A percentile compares a stretch with the other conserved stretches of the same genome.
These are phyloP conservation scores for Geosmithia putterillii DNA, from an alignment of 2,329 filamentous ascomycete species.

Conservation along the genomic window DNA sequence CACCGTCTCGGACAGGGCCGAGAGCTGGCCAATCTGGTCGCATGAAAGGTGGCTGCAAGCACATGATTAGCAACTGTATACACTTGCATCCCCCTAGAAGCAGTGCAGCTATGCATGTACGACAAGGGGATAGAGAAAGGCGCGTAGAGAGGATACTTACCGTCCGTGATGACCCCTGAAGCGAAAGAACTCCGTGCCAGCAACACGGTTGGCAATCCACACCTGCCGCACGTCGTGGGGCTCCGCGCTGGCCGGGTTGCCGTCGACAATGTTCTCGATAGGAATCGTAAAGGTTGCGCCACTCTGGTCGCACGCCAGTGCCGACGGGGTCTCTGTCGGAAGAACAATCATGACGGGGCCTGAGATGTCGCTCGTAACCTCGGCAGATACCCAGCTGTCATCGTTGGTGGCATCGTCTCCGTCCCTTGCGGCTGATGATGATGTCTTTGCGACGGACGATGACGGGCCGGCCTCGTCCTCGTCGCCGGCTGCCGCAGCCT, in stretches of 20 bases:
- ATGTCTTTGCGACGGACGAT: neutral
- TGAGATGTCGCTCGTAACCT: conserved; percentile 57
- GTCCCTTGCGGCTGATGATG: conserved; percentile 8
- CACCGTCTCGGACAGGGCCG: conserved; percentile 69
- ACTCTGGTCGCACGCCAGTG: conserved; percentile 73
- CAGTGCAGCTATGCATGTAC: too few relatives aligned
- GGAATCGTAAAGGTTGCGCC: conserved; percentile 75
- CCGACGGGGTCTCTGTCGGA: conserved; percentile 59
- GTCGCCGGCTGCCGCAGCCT: conserved; percentile 30
- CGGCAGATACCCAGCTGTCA: conserved; percentile 86
- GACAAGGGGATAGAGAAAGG: neutral
- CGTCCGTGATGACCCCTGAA: conserved; percentile 87
- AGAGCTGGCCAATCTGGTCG: conserved; percentile 70
- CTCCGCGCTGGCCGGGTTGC: conserved; percentile 72
- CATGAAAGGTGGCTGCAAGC: conserved; percentile 63
- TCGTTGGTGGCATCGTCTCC: conserved; percentile 42
- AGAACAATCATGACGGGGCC: conserved; percentile 78
- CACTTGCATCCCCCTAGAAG: too few relatives aligned
- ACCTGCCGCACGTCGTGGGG: conserved; percentile 94
- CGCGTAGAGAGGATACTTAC: conserved; percentile 26
- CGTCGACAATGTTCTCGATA: conserved; percentile 82
- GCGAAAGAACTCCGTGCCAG: conserved; percentile 68
- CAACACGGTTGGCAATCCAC: conserved; percentile 77
- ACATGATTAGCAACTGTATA: conserved; percentile 4
- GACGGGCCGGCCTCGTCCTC: conserved; percentile 4